Evolutionary conservation across 176 grass and related monocot genomes (phyloP).

Genomic region (Aegilops umbellulata): DNA sequence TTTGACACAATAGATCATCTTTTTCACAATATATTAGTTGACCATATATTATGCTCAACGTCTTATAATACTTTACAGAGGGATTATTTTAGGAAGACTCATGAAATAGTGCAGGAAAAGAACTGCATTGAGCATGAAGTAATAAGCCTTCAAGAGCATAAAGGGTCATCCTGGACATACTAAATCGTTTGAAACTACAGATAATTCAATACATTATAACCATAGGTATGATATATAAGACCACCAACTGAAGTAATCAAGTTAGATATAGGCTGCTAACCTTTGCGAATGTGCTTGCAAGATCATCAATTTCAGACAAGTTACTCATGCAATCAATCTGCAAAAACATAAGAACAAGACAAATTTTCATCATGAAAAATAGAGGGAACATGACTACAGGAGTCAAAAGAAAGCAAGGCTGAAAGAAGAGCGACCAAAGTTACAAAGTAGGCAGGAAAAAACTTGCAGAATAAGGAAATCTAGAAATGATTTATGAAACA

Average conservation of each 20-base stretch:
- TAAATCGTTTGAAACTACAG: not conserved
- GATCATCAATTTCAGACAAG: constrained; percentile 86
- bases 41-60: too few species aligned
- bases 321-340: constrained; percentile 78
- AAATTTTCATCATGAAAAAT: not conserved
- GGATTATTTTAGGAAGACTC: not conserved
- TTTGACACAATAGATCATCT: constrained; percentile 3
- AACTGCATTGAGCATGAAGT: constrained; percentile 7
- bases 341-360: constrained; percentile 25
- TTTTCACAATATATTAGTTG: not conserved
- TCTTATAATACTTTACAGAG: too few species aligned
- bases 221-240: not conserved
- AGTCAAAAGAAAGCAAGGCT: not conserved
- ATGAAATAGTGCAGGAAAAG: not conserved
- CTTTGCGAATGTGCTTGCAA: constrained; percentile 91
- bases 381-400: constrained; percentile 17
- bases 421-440: not conserved
- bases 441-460: not conserved
- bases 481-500: constrained; percentile 3
- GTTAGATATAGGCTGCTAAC: constrained; percentile 35
- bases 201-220: not conserved
- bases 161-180: constrained; percentile 20
- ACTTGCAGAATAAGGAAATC: not conserved
- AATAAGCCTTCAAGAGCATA: constrained; percentile 7
- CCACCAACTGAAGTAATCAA: not conserved